phyloP scores from a whole-genome alignment of 1,139 yeast species.

The Arxiozyma heterogenica region DNA sequence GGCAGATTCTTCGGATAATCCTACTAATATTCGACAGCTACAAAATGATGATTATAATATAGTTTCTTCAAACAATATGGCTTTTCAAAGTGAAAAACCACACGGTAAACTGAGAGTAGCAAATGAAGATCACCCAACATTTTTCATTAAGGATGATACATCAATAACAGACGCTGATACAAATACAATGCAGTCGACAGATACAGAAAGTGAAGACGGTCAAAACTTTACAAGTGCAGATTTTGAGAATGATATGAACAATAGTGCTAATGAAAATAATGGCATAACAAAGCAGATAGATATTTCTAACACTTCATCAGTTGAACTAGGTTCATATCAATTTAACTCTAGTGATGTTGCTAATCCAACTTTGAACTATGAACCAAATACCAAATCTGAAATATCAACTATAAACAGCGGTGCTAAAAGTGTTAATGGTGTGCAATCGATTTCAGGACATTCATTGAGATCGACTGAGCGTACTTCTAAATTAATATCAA shows the following conservation, averaged over 20 bases:
- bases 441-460: not conserved
- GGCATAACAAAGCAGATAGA: no score
- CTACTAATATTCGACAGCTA: not conserved
- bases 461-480: conserved; percentile 15
- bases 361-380: not conserved
- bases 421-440: conserved; percentile 3
- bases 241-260: not conserved
- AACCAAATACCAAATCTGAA: not conserved
- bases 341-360: not conserved
- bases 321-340: not conserved
- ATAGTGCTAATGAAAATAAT: not conserved
- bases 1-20: not conserved
- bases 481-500: conserved; percentile 25
- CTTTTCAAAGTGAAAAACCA: conserved; percentile 7
- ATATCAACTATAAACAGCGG: not conserved
- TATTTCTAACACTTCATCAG: not conserved
- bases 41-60: not conserved
- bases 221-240: not conserved
- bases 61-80: not conserved
- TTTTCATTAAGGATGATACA: conserved; percentile 13
- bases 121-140: conserved; percentile 26
- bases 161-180: not conserved
- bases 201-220: conserved; percentile 2
- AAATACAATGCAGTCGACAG: not conserved
- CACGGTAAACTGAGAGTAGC: conserved; percentile 25